A percentile compares a stretch with the other conserved stretches of the same genome.
phyloP scores from a whole-genome alignment of 192 early-diverging fungal species.

The Funneliformis mosseae region DNA sequence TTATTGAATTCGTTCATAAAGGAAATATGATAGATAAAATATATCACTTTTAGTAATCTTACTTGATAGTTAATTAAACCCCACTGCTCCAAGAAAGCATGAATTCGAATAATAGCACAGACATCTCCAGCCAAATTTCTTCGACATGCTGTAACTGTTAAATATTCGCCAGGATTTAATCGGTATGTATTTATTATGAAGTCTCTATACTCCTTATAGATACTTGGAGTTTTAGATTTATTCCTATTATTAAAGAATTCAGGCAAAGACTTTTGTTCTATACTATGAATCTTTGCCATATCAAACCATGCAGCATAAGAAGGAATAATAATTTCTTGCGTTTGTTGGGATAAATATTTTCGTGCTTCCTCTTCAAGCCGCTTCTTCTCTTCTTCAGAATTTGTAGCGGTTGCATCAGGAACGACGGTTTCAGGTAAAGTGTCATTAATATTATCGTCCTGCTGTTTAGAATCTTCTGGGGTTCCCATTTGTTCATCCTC shows the following conservation, averaged over 20 bases:
- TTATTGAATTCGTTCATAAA: background rate
- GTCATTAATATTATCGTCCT: conserved; percentile 28
- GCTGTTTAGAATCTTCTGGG: conserved; percentile 18
- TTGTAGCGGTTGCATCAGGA: conserved; percentile 31
- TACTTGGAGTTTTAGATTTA: conserved; percentile 86
- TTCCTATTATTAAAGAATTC: conserved; percentile 97
- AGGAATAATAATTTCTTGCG: conserved; percentile 76
- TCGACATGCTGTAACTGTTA: conserved; percentile 97
- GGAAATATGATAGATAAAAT: background rate
- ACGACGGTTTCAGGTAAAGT: conserved; percentile 33
- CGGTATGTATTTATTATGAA: conserved; percentile 99
- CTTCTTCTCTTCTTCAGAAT: conserved; percentile 36
- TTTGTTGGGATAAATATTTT: conserved; percentile 67
- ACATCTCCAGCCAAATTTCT: conserved; percentile 98
- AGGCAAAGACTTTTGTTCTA: conserved; percentile 86
- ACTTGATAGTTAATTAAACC: conserved; percentile 99
- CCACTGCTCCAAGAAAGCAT: conserved; percentile 99
- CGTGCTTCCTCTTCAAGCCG: conserved; percentile 66
- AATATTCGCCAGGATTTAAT: conserved; percentile 92
- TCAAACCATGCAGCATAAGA: conserved; percentile 96
- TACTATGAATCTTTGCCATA: conserved; percentile 76
- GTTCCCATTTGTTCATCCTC: conserved; percentile 36
- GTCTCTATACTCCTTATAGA: conserved; percentile 95
- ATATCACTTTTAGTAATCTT: conserved; percentile 19
- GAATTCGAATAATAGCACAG: conserved; percentile 97